Conservation (phyloP, 257 asterid genomes). For the Nicotiana tomentosiformis region DNA sequence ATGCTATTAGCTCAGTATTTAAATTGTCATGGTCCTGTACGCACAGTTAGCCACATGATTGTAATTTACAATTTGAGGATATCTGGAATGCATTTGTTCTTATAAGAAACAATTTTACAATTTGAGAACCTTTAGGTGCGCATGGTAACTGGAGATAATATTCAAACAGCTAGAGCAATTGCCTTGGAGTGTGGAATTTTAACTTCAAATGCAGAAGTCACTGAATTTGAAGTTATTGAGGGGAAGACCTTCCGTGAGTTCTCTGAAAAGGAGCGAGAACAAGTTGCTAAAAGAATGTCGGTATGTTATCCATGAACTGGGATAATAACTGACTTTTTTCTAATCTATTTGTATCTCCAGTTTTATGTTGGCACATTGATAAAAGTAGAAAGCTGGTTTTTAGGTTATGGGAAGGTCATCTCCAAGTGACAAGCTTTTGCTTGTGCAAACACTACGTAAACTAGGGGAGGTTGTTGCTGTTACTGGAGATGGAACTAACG, state of each 20-base stretch:
- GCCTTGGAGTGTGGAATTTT: slow-evolving; percentile 92
- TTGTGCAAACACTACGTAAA: slow-evolving; percentile 82
- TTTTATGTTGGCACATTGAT: slow-evolving; percentile 6
- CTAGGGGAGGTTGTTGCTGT: slow-evolving; percentile 93
- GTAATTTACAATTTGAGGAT: neutral
- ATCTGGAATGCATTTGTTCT: neutral
- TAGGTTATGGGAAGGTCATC: slow-evolving; percentile 97
- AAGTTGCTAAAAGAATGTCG: slow-evolving; percentile 50
- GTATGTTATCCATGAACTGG: slow-evolving; percentile 33
- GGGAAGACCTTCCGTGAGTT: slow-evolving; percentile 81
- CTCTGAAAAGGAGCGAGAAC: slow-evolving; percentile 70
- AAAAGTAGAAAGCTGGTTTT: slow-evolving; percentile 16
- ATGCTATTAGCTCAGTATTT: neutral
- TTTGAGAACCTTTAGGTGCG: slow-evolving; percentile 56
- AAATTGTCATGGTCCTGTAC: neutral
- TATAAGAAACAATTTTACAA: neutral
- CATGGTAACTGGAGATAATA: slow-evolving; percentile 95
- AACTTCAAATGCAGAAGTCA: slow-evolving; percentile 48
- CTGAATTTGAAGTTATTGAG: slow-evolving; percentile 60
- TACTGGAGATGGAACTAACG: slow-evolving; percentile 97
- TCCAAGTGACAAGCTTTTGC: slow-evolving; percentile 90
- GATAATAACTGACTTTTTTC: neutral
- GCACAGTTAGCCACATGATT: neutral
- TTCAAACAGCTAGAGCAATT: slow-evolving; percentile 94
- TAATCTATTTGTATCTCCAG: neutral